Evolutionary conservation across 352 stramenopile species (phyloP), one percentile per base, ranked within the genome.

Genomic region (Globisporangium mamillatum): DNA sequence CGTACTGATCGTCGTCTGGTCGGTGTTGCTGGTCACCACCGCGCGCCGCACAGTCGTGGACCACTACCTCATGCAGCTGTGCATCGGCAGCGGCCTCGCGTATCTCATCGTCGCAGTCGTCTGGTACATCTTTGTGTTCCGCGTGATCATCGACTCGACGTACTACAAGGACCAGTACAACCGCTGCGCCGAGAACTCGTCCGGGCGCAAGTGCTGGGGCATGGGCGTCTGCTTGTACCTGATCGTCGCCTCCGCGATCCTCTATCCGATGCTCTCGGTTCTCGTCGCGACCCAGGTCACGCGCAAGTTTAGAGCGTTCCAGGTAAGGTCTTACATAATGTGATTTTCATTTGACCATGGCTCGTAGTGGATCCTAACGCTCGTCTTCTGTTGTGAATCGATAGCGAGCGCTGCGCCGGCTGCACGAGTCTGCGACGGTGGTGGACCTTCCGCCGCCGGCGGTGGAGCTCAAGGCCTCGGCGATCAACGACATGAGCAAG

Each of bases 101-200:
- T 83, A 75, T 65, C 67, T 92, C 24, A 53, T 72, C 32, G 66
- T 86, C 9, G 81, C 76, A 5, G 64, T 75, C 36, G 57, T 91
- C 55, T 94, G 82, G 84, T 94, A 94, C 71, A 69, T 89, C 32
- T 81, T 73, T 55, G 79, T 94, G 22, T 92, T 89, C 70, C 76
- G 75, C 52, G 38, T 71, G 20, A 71, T 94, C 32, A 73, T 94
- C 18, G 70, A 82, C 52, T 89, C 86, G 61, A 83, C 82, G 32
- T 94, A 92, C 60, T 94, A 94, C 76, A 84, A 86, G 63, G 83
- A 94, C 69, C 81, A 94, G 68, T 91, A 75, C 64, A 91, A 78
- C 24, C 86, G 84, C 55, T 94, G 86, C 74, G 78, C 63, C 10
- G 78, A 86, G 59, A 92, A 92, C 66, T 56, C 75, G 54, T 66